Conservation (phyloP, 345 rosid genomes). For the Camelina laxa region DNA sequence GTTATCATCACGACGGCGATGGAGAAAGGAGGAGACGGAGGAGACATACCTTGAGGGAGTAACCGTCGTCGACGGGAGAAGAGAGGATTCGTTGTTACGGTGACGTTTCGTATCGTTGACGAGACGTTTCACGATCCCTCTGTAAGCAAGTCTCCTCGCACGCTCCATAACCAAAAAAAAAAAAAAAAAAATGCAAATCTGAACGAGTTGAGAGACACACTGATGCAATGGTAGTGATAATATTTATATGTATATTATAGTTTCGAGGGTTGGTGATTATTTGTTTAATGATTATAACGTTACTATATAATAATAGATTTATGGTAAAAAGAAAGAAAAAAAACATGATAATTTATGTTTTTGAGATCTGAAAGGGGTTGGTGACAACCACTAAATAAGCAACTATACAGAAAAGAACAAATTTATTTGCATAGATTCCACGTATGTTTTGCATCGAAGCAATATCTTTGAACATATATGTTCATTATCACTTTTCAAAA, state of each 20-base stretch:
- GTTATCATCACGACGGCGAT: slow-evolving; percentile 24
- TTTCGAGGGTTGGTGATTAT: background rate
- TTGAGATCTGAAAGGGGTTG: slow-evolving; percentile 13
- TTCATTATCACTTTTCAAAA: no score
- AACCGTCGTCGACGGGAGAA: slow-evolving; percentile 19
- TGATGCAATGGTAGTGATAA: background rate
- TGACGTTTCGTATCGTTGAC: slow-evolving; percentile 57
- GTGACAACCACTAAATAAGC: slow-evolving; percentile 11
- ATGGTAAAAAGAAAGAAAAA: no score
- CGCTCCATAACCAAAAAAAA: slow-evolving; percentile 64
- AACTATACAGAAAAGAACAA: slow-evolving; percentile 23
- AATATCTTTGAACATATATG: background rate
- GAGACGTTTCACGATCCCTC: slow-evolving; percentile 72
- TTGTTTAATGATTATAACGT: background rate
- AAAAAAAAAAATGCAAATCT: background rate
- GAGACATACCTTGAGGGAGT: slow-evolving; percentile 77
- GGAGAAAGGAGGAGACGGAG: slow-evolving; percentile 60
- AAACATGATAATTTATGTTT: background rate
- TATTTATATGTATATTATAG: background rate
- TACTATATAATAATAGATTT: no score
- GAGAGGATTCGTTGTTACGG: slow-evolving; percentile 44
- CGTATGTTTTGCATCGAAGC: slow-evolving; percentile 27
- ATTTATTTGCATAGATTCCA: slow-evolving; percentile 3
- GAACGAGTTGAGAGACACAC: background rate
- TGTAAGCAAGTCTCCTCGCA: slow-evolving; percentile 78